Evolutionary conservation across 192 early-diverging fungal species (phyloP).

Genomic region (Coemansia sp.): DNA sequence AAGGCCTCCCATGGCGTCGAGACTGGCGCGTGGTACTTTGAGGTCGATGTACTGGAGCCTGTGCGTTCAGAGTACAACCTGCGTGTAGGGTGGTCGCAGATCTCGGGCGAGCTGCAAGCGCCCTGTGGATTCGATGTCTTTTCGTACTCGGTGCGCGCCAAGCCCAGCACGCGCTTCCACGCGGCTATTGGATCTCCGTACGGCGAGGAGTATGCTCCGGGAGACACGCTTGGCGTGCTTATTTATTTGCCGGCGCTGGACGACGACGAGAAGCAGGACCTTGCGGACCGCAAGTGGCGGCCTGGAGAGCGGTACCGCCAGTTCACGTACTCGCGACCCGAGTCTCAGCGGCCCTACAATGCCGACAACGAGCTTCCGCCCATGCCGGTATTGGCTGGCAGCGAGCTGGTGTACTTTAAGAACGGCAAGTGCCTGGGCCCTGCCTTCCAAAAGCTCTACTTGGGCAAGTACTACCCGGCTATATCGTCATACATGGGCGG

Average conservation of each 20-base stretch:
- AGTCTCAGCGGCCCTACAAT: slow-evolving; percentile 43
- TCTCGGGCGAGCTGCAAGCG: slow-evolving; percentile 75
- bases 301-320: slow-evolving; percentile 47
- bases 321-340: slow-evolving; percentile 48
- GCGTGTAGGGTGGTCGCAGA: slow-evolving; percentile 79
- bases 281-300: slow-evolving; percentile 53
- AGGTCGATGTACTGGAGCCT: slow-evolving; percentile 59
- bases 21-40: slow-evolving; percentile 77
- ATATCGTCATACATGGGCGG: slow-evolving; percentile 71
- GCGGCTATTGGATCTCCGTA: slow-evolving; percentile 51
- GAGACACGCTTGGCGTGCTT: slow-evolving; percentile 55
- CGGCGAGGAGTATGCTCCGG: slow-evolving; percentile 41
- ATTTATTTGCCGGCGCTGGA: slow-evolving; percentile 55
- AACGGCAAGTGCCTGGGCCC: slow-evolving; percentile 69
- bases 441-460: slow-evolving; percentile 65
- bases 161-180: slow-evolving; percentile 74
- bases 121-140: slow-evolving; percentile 78
- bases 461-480: slow-evolving; percentile 80
- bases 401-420: slow-evolving; percentile 67
- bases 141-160: slow-evolving; percentile 68
- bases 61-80: slow-evolving; percentile 60
- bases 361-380: slow-evolving; percentile 50
- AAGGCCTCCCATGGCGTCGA: slow-evolving; percentile 78
- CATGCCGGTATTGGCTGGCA: slow-evolving; percentile 52
- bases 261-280: slow-evolving; percentile 48